Evolutionary conservation across 352 stramenopile species (phyloP), one percentile per base, ranked within the genome.

Genomic region (Paralagenidium karlingii): DNA sequence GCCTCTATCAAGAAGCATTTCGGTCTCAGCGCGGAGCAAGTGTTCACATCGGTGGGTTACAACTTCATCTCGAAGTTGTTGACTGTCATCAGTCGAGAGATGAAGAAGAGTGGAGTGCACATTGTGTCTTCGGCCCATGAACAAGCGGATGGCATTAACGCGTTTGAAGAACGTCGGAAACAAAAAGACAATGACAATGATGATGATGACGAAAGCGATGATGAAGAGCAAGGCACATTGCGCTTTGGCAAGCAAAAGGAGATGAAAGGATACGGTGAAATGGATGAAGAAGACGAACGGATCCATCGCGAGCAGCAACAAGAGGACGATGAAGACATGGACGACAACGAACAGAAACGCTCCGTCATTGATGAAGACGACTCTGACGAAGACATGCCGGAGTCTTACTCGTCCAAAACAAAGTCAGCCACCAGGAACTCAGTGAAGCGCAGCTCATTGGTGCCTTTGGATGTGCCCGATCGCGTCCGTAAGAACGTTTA

Each of bases 1-100:
- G 91, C 97, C 64, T 64, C 95, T 37, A 99, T 99, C 44, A 78
- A 84, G 31, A 76, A 86, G 28, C 91, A 94, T 3, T 99, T 99
- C 64, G 87, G 88, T 16, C 60, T 99, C 33, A 77, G 61, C 41
- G 68, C 96, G n/a, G 75, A 98, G 11, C 76, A 96, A 34, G 90
- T 99, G 48, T 85, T 94, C 36, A 46, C 45, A 41, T 73, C 81
- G 37, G 74, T 98, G 8, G 76, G 79, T 13, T 66, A 63, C 33
- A 60, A 51, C 25, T 98, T 98, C 47, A 70, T 98, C 10, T 63
- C 74, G 21, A 96, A 95, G 52, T 57, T 99, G 28, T 71, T 96
- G n/a, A 70, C 70, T 24, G 53, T 97, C 19, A 96, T 99, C 58
- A 96, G 89, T 38, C 68, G 73, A 42, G 93, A 98, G 61, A 84